Conservation (phyloP, 169 alveolate species). For the Cryptosporidium felis region DNA sequence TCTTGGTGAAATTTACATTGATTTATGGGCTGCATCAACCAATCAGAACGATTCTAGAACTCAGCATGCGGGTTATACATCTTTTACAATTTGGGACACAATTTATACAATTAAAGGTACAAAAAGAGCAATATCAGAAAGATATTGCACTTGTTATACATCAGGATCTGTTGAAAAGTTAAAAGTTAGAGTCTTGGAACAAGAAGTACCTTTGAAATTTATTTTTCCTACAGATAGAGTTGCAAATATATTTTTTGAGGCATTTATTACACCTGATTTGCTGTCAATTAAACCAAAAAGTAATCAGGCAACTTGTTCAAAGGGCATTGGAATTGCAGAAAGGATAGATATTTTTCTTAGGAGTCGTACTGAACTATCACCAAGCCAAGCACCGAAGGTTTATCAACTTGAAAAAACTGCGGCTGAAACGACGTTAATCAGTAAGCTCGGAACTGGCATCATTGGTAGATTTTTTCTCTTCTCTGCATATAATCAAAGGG, state of each 20-base stretch:
- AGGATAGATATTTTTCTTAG: slow-evolving; percentile 58
- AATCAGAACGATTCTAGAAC: not conserved
- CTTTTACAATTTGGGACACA: slow-evolving; percentile 70
- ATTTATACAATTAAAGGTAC: slow-evolving; percentile 38
- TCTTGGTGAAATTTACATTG: slow-evolving; percentile 54
- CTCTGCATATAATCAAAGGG: slow-evolving; percentile 74
- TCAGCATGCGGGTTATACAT: slow-evolving; percentile 69
- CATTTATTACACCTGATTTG: slow-evolving; percentile 60
- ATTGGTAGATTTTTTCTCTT: slow-evolving; percentile 70
- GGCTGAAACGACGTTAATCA: slow-evolving; percentile 1
- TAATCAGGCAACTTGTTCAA: not conserved
- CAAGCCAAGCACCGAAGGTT: slow-evolving; percentile 66
- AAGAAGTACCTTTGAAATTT: slow-evolving; percentile 36
- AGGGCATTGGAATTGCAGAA: slow-evolving; percentile 42
- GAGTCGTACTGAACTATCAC: slow-evolving; percentile 49
- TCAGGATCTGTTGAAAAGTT: slow-evolving; percentile 35
- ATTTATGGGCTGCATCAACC: slow-evolving; percentile 53
- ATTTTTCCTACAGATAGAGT: slow-evolving; percentile 67
- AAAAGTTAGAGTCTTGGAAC: slow-evolving; percentile 45
- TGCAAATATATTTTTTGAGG: slow-evolving; percentile 58
- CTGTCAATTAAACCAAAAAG: slow-evolving; percentile 15
- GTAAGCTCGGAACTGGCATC: slow-evolving; percentile 36
- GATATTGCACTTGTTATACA: slow-evolving; percentile 10
- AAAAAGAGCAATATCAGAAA: slow-evolving; percentile 49
- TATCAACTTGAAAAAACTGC: slow-evolving; percentile 9